Base-by-base conservation (phyloP, 192 early-diverging fungal genomes). In the Umbelopsis sp. region DNA sequence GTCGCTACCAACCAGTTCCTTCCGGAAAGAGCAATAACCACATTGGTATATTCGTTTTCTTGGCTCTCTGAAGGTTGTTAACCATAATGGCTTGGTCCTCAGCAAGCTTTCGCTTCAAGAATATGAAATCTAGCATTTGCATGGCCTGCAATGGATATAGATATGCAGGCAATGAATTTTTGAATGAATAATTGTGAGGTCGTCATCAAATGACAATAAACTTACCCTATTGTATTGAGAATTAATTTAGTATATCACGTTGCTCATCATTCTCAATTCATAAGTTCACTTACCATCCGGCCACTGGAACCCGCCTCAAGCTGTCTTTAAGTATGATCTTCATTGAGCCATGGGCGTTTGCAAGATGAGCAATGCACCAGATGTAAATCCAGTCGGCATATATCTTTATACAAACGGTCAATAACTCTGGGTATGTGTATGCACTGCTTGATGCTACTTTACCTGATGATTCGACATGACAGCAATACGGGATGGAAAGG, bases 1-100 rank as follows among this genome's bases (percentile, higher is more conserved):
- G n/a, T 44, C 18, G 15, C 48, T 44, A 13, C 25, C 27, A 70
- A 80, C 78, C 78, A 16, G 97, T 99, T 66, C 97, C 97, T 80
- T 99, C 97, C 0, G 97, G 97, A 82, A 96, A 99, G 21, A 99
- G 86, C 20, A 97, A 83, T 25, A 99, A 86, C 96, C 93, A 95
- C 47, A 94, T 81, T 18, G 95, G 95, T 25, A 88, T 80, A 41
- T 89, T 79, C 10, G 78, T 79, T 12, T 77, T 73, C 65, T 89
- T 79, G 15, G 86, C 88, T 44, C 74, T 76, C 50, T 70, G 64
- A 71, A 92, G 78, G 51, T 90, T 91, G 4, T 82, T 69, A 46
- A 77, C 67, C 72, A 94, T 87, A 13, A 79, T 85, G 18, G 78
- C 76, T 66, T 87, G 84, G 67, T 91, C 82, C 16, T 83, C 86